A percentile compares a stretch with the other conserved stretches of the same genome.
These are phyloP conservation scores for Plasmodium yoelii DNA, from an alignment of 169 alveolate species.

Conservation along the genomic window DNA sequence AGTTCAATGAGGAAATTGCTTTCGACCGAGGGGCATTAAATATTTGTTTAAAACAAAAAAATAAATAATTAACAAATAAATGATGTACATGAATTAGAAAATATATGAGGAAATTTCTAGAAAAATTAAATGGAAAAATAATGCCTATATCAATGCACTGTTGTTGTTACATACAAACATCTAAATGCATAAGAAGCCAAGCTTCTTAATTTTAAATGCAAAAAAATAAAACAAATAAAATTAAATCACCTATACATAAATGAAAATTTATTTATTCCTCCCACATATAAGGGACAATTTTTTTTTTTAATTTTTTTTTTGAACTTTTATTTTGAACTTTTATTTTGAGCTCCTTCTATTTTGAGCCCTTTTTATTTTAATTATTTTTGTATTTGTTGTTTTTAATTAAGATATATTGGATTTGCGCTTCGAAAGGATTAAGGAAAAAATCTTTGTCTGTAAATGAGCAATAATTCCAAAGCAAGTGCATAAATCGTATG, in stretches of 20 bases:
- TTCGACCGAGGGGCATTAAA: not conserved
- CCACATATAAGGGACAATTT: too few species aligned
- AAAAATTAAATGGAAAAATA: too few species aligned
- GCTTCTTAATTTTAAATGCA: too few species aligned
- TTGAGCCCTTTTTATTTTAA: not conserved
- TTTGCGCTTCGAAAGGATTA: slow-evolving; percentile 1
- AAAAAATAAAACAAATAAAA: too few species aligned
- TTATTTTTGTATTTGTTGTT: not conserved
- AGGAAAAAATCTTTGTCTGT: slow-evolving; percentile 10
- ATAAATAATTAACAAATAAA: not conserved
- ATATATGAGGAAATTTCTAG: not conserved
- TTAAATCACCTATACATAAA: too few species aligned
- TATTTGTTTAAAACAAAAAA: not conserved
- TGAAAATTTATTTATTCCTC: too few species aligned
- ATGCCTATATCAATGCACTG: too few species aligned
- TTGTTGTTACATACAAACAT: too few species aligned
- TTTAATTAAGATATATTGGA: not conserved
- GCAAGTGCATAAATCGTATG: not conserved
- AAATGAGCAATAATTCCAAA: too few species aligned
- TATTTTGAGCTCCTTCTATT: not conserved
- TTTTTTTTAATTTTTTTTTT: too few species aligned
- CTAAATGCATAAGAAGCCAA: too few species aligned
- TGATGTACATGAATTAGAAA: not conserved
- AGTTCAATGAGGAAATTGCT: slow-evolving; percentile 92
- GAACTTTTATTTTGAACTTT: too few species aligned